Percentiles rank a stretch among this genome's conserved stretches.
phyloP scores from a whole-genome alignment of 352 stramenopile genomes.

The Phytophthora brassicae region DNA sequence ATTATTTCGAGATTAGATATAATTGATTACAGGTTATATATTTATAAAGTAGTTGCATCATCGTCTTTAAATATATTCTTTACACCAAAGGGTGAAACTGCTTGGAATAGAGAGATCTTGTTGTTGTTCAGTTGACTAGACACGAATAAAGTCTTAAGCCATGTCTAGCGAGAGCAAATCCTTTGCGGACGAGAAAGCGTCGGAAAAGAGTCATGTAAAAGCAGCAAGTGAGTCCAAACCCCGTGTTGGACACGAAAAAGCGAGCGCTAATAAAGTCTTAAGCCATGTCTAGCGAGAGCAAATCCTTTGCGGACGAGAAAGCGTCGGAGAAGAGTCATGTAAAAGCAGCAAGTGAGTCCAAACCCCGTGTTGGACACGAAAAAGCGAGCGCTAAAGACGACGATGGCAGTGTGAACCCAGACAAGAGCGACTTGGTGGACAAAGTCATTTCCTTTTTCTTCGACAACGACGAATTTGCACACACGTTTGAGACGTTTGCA shows the following conservation, averaged over 20 bases:
- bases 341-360: slow-evolving; percentile 21
- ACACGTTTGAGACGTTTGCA: slow-evolving; percentile 71
- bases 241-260: slow-evolving; percentile 20
- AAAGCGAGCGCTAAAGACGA: slow-evolving; percentile 39
- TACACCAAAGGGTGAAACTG: slow-evolving; percentile 30
- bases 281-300: slow-evolving; percentile 43
- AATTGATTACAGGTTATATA: no score
- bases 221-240: slow-evolving; percentile 29
- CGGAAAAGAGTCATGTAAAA: slow-evolving; percentile 7
- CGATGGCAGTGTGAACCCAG: slow-evolving; percentile 22
- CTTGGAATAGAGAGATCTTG: slow-evolving; percentile 2
- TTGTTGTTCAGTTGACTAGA: neutral
- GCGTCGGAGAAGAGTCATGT: slow-evolving; percentile 17
- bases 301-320: slow-evolving; percentile 30
- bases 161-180: slow-evolving; percentile 47
- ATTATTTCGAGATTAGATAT: no score
- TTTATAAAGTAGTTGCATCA: no score
- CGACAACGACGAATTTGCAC: slow-evolving; percentile 75
- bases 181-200: slow-evolving; percentile 26
- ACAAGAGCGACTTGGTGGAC: slow-evolving; percentile 42
- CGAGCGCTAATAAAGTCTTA: slow-evolving; percentile 8
- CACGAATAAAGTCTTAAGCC: slow-evolving; percentile 1
- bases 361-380: slow-evolving; percentile 20
- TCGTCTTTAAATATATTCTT: no score
- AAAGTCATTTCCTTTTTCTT: slow-evolving; percentile 82